A percentile compares a stretch with the other conserved stretches of the same genome.
Evolutionary conservation across 2,329 filamentous ascomycete genomes (phyloP).

Genomic region (Aspergillus niger): DNA sequence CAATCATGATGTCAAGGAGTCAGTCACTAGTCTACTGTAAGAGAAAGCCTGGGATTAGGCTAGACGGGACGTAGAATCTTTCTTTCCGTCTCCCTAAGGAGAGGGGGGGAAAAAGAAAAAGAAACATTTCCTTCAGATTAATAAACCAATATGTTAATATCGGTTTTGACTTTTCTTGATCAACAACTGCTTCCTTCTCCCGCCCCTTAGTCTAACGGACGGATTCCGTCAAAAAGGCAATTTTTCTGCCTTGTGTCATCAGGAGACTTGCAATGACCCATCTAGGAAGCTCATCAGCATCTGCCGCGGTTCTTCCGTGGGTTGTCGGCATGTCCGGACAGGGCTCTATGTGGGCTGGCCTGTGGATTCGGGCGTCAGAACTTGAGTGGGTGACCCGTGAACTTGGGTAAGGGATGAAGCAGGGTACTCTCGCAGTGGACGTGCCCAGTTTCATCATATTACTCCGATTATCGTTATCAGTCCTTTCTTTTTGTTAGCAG

Average conservation of each 20-base stretch:
- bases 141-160: no score
- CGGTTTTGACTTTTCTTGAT: not conserved
- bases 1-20: slow-evolving; percentile 1
- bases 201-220: slow-evolving; percentile 1
- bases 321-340: not conserved
- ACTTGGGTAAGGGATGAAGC: slow-evolving; percentile 3
- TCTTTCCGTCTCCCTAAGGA: not conserved
- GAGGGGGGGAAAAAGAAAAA: no score
- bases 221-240: not conserved
- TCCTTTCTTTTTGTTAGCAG: not conserved
- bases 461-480: not conserved
- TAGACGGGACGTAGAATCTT: not conserved
- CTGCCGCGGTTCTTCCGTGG: not conserved
- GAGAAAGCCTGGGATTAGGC: not conserved
- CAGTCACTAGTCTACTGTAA: not conserved
- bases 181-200: not conserved
- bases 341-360: not conserved
- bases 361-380: not conserved
- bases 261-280: not conserved
- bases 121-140: no score
- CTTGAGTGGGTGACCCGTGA: not conserved
- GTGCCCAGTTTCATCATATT: not conserved
- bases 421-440: not conserved
- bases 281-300: not conserved
- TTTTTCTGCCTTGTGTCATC: not conserved